These are phyloP conservation scores for Chlamydomonas incerta DNA, from an alignment of 139 green algal species.

Conservation along the genomic window DNA sequence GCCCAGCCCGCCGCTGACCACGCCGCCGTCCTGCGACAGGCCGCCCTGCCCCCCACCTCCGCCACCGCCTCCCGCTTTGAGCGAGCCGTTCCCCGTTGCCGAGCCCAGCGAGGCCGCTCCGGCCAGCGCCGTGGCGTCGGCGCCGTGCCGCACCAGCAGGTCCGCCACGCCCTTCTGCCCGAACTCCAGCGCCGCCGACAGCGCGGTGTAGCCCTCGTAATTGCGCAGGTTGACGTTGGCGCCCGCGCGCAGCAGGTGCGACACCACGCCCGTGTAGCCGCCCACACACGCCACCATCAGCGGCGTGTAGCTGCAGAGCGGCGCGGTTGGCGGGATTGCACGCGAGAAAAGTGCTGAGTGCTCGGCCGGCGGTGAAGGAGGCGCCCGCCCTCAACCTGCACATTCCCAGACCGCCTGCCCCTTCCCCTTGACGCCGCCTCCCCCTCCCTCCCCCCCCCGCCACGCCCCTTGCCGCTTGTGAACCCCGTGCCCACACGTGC, in stretches of 20 bases:
- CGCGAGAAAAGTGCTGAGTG: background rate
- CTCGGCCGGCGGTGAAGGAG: no score
- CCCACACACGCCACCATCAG: conserved; percentile 43
- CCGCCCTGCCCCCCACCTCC: no score
- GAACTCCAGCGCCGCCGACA: conserved; percentile 36
- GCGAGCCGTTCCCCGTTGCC: background rate
- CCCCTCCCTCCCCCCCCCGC: no score
- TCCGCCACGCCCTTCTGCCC: conserved; percentile 37
- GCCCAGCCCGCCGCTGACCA: no score
- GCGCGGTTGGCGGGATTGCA: background rate
- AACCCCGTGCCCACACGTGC: no score
- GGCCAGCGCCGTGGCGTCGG: conserved; percentile 24
- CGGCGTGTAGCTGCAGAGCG: conserved; percentile 13
- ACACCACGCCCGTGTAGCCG: conserved; percentile 40
- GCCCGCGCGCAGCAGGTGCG: conserved; percentile 31
- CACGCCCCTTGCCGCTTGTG: background rate
- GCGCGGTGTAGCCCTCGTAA: conserved; percentile 41
- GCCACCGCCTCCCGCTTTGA: background rate
- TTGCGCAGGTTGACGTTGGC: conserved; percentile 46
- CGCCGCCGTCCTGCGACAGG: no score
- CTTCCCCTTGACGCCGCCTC: no score
- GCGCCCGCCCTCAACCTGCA: no score
- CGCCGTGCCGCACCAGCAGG: conserved; percentile 30
- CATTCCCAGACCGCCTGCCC: no score
- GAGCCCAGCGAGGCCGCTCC: background rate